Conservation (phyloP, 2,329 filamentous ascomycete species). For the Beauveria australis region DNA sequence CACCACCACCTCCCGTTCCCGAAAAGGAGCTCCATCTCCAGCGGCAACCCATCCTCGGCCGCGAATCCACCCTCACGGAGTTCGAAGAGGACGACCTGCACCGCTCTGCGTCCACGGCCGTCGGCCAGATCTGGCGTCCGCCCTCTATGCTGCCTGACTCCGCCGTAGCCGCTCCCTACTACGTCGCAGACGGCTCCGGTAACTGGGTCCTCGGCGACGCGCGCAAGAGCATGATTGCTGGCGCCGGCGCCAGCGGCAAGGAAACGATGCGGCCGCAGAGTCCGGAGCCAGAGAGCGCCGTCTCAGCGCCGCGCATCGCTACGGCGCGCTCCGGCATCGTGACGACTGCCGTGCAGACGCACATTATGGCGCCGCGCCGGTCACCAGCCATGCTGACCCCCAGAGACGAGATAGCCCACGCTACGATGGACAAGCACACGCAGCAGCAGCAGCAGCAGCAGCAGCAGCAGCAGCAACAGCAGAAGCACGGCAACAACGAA, state of each 20-base stretch:
- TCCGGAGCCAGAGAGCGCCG: not conserved
- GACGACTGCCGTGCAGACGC: not conserved
- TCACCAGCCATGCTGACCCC: not conserved
- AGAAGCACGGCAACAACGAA: not conserved
- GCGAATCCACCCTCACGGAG: conserved; percentile 41
- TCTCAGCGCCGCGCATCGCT: not conserved
- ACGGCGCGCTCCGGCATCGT: conserved; percentile 1
- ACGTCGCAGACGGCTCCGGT: conserved; percentile 43
- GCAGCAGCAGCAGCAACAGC: not conserved
- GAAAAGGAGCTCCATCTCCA: conserved; percentile 7
- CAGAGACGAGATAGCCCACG: too few relatives aligned
- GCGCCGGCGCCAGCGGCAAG: not conserved
- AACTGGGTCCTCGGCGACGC: conserved; percentile 44
- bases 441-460: not conserved
- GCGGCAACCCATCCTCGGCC: conserved; percentile 10
- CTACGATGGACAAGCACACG: too few relatives aligned
- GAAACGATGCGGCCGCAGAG: not conserved
- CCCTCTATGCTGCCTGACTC: conserved; percentile 30
- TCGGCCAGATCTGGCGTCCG: conserved; percentile 42
- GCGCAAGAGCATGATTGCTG: conserved; percentile 17
- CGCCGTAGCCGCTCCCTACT: conserved; percentile 27
- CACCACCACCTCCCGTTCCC: not conserved
- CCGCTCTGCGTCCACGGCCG: conserved; percentile 25
- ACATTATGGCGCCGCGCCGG: not conserved
- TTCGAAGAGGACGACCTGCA: conserved; percentile 41